Conservation (phyloP, 176 grass and related monocot species). For the Themeda triandra region DNA sequence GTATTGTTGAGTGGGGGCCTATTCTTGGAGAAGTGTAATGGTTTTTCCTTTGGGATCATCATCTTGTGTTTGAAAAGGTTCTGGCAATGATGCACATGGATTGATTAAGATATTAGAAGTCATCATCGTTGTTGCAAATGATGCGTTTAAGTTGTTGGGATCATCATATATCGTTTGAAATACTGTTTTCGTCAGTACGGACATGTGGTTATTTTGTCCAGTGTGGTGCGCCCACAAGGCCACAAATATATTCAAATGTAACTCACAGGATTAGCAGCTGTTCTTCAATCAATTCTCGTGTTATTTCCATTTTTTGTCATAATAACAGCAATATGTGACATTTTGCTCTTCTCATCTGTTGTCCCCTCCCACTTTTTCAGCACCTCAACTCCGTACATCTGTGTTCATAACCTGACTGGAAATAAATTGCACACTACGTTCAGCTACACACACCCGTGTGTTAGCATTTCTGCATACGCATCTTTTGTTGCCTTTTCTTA, state of each 20-base stretch:
- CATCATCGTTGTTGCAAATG: neutral
- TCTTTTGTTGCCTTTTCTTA: neutral
- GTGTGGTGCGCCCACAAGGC: neutral
- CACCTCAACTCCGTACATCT: neutral
- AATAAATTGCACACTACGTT: neutral
- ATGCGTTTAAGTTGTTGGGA: constrained; percentile 3
- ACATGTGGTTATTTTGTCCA: neutral
- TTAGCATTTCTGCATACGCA: neutral
- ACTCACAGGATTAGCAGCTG: neutral
- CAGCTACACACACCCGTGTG: neutral
- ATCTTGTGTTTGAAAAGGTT: neutral
- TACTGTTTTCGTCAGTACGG: neutral
- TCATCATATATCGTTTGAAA: constrained; percentile 18
- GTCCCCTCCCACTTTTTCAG: neutral
- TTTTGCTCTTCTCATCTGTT: neutral
- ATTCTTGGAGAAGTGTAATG: neutral
- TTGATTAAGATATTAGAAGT: neutral
- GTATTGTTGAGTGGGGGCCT: neutral
- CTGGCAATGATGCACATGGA: neutral
- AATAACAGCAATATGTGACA: neutral
- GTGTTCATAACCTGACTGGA: neutral
- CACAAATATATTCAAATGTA: neutral
- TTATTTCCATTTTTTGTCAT: neutral
- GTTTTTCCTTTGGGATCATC: constrained; percentile 13
- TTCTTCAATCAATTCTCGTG: neutral